A percentile compares a stretch with the other conserved stretches of the same genome.
Conservation (phyloP, 2,329 filamentous ascomycete genomes). For the Monosporascus sp. region DNA sequence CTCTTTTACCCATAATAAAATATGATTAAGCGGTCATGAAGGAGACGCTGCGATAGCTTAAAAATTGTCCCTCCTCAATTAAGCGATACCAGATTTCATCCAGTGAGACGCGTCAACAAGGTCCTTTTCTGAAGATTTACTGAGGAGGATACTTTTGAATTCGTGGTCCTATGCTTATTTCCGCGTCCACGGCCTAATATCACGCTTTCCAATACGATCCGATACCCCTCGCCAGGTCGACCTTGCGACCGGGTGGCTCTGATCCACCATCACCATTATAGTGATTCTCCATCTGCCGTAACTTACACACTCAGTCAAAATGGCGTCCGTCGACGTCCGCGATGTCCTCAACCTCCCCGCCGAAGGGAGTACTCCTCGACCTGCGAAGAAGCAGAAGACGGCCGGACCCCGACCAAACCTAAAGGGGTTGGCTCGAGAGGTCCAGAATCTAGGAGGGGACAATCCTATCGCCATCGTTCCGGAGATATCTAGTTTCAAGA, state of each 20-base stretch:
- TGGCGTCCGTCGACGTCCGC: conserved; percentile 76
- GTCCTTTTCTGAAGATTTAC: not conserved
- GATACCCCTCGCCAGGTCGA: not conserved
- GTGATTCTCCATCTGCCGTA: not conserved
- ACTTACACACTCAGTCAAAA: conserved; percentile 31
- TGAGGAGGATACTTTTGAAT: not conserved
- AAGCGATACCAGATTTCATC: not conserved
- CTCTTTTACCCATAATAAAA: too few species aligned
- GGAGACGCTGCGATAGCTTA: not conserved
- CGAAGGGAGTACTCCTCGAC: conserved; percentile 48
- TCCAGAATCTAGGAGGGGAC: conserved; percentile 60
- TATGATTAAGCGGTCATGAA: not conserved
- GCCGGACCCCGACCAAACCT: conserved; percentile 54
- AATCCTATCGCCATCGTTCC: conserved; percentile 64
- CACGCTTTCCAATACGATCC: not conserved
- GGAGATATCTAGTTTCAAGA: conserved; percentile 55
- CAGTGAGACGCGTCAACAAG: conserved; percentile 1
- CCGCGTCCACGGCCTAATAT: conserved; percentile 5
- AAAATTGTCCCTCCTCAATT: not conserved
- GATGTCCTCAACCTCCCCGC: conserved; percentile 80
- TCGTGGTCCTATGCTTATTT: conserved; percentile 4
- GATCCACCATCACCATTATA: too few species aligned
- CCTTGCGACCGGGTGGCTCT: not conserved
- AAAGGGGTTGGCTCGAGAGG: conserved; percentile 60
- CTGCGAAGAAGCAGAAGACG: conserved; percentile 71